These are phyloP conservation scores for Bolboschoenus planiculmis DNA, from an alignment of 176 grass and related monocot species.

Conservation along the genomic window DNA sequence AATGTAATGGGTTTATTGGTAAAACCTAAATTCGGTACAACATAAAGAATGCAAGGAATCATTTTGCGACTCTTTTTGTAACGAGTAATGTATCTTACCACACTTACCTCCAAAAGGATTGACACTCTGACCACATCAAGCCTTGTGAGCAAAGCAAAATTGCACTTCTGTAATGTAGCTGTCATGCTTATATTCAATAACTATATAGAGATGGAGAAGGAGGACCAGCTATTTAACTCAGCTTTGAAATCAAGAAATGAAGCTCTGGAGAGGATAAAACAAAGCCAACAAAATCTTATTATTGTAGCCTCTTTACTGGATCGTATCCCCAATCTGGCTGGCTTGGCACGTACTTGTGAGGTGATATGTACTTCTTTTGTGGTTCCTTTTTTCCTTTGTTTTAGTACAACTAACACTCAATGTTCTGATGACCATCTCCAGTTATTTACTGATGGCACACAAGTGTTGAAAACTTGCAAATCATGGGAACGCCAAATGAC, in stretches of 20 bases:
- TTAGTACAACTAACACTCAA: neutral
- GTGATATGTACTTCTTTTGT: conserved; percentile 20
- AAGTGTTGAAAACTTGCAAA: neutral
- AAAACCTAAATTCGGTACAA: neutral
- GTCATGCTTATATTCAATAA: neutral
- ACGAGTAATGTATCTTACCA: neutral
- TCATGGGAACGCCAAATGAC: neutral
- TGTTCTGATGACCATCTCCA: neutral
- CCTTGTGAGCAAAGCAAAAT: neutral
- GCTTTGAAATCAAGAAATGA: conserved; percentile 64
- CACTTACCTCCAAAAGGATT: neutral
- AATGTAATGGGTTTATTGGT: neutral
- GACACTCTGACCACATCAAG: neutral
- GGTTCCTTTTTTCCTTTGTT: neutral
- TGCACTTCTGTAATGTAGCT: neutral
- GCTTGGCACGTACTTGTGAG: conserved; percentile 82
- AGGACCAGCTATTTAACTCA: conserved; percentile 54
- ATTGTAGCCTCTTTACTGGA: conserved; percentile 78
- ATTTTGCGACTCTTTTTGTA: neutral
- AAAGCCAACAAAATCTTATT: conserved; percentile 62
- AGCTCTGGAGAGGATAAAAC: conserved; percentile 57
- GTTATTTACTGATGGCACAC: neutral
- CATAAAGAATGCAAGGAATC: neutral
- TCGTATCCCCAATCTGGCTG: conserved; percentile 86
- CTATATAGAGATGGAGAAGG: conserved; percentile 64